Base-by-base conservation (phyloP, 805 yeast genomes). In the Saccharomycopsis olivae region DNA sequence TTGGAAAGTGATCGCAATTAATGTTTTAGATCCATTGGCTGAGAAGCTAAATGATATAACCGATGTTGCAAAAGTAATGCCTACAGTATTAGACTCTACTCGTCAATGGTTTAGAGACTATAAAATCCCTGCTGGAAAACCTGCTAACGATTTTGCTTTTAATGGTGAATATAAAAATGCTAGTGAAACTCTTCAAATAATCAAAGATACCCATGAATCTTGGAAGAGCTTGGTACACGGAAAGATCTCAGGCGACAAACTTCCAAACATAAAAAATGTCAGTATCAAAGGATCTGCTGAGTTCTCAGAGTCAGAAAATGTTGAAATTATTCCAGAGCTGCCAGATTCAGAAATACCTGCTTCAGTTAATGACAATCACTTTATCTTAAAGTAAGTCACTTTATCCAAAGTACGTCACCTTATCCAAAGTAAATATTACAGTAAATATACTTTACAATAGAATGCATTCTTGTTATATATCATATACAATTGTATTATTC, bases 51-150 rank as follows among this genome's bases (percentile, higher is more conserved):
- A 80, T 58, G 96, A 87, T 61, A 77, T 92, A 52, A 89, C 83
- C 63, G 96, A 92, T 55, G 94, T 92, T 49, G 87, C 75, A 62
- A 74, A 72, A 55, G 78, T 81, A 59, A 77, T 88, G 62, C 98
- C 98, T 45, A 96, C 96, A 40, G 69, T 92, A 44, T 68, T 92
- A 57, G 83, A 94, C 60, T 82, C 95, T 50, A 92, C 97, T 44
- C 79, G 87, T 62, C 94, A 84, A 65, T 92, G 98, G 98, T 92
- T 92, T 78, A 82, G 94, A 62, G 87, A 88, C 64, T 92, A 92
- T 78, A 92, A 92, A 66, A 73, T 87, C 52, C 96, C 98, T 40
- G 98, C 89, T 61, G 98, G 97, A 47, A 92, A 92, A 73, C 95
- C 95, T 54, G 84, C 76, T 65, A 92, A 92, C 66, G 82, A 81